Evolutionary conservation across 2,329 filamentous ascomycete genomes (phyloP).

Genomic region (Escovopsis sp.): DNA sequence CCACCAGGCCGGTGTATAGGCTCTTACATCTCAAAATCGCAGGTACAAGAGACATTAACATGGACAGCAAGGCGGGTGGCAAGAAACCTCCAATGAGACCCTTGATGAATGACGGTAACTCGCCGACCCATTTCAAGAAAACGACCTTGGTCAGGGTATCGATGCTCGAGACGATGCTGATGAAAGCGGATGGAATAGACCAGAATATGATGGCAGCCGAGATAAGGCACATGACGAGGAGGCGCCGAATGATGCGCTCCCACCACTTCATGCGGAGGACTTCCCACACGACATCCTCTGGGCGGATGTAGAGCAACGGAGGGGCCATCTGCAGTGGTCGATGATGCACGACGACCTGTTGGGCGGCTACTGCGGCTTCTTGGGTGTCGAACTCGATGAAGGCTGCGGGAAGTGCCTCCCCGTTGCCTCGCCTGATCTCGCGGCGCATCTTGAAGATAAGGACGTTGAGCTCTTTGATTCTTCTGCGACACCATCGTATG

Average conservation of each 20-base stretch:
- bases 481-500: constrained; percentile 69
- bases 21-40: constrained; percentile 52
- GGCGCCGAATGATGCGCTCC: constrained; percentile 62
- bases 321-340: constrained; percentile 76
- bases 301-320: constrained; percentile 69
- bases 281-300: constrained; percentile 74
- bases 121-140: constrained; percentile 58
- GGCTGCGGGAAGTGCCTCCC: constrained; percentile 55
- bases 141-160: constrained; percentile 52
- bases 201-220: constrained; percentile 76
- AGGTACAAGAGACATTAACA: constrained; percentile 78
- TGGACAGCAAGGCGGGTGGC: constrained; percentile 61
- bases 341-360: constrained; percentile 77
- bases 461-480: constrained; percentile 24
- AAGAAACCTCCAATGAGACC: constrained; percentile 77
- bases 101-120: constrained; percentile 55
- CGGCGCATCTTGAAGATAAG: constrained; percentile 51
- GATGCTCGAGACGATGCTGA: constrained; percentile 79
- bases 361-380: constrained; percentile 71
- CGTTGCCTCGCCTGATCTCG: constrained; percentile 57
- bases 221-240: constrained; percentile 57
- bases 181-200: constrained; percentile 58
- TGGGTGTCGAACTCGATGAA: constrained; percentile 85
- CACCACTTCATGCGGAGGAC: constrained; percentile 76
- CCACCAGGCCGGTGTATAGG: too few relatives aligned